Conservation (phyloP, 495 filamentous ascomycete species). For the Antarctomyces pellizariae region DNA sequence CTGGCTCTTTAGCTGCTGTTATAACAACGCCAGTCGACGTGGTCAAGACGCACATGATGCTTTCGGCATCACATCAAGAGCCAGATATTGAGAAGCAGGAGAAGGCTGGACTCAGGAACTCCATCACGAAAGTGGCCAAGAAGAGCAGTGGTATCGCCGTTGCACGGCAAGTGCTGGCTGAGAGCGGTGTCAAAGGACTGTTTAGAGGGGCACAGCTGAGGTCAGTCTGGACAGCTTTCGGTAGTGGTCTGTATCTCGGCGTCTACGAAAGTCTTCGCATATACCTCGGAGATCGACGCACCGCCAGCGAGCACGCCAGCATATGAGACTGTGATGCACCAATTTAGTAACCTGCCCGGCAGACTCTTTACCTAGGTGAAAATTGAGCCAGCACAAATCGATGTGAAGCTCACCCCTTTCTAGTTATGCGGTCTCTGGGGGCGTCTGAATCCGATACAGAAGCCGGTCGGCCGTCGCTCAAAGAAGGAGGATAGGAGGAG, state of each 20-base stretch:
- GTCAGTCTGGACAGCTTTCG: constrained; percentile 56
- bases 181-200: constrained; percentile 45
- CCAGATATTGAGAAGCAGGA: constrained; percentile 9
- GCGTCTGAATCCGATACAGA: too few relatives aligned
- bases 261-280: constrained; percentile 61
- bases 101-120: constrained; percentile 5
- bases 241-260: constrained; percentile 64
- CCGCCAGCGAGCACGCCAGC: too few relatives aligned
- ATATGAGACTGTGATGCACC: too few relatives aligned
- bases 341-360: too few relatives aligned
- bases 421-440: too few relatives aligned
- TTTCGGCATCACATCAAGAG: constrained; percentile 19
- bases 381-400: too few relatives aligned
- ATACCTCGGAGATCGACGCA: constrained; percentile 27
- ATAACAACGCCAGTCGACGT: constrained; percentile 68
- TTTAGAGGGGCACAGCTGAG: constrained; percentile 59
- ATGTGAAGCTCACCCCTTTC: too few relatives aligned
- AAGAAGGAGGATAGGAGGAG: too few relatives aligned
- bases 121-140: constrained; percentile 10
- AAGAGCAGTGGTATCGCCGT: constrained; percentile 26
- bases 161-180: constrained; percentile 31
- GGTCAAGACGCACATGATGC: constrained; percentile 63
- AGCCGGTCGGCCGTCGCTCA: too few relatives aligned
- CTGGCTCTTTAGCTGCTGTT: constrained; percentile 44
- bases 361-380: too few relatives aligned